Evolutionary conservation across 1,139 yeast genomes (phyloP).

Genomic region (Meyerozyma guilliermondii): DNA sequence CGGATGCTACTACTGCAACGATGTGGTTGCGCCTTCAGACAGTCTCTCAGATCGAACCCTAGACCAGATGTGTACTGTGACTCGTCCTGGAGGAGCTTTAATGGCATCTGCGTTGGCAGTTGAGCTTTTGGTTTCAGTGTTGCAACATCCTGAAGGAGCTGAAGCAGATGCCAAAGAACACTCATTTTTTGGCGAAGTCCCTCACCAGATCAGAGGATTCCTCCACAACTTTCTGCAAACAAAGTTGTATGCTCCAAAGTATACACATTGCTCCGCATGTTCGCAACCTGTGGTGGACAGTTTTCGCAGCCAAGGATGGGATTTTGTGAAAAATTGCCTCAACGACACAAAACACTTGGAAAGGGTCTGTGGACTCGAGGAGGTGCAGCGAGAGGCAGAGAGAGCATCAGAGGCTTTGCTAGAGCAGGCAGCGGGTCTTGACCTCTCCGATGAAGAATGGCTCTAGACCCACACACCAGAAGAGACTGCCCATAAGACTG

Average conservation of each 20-base stretch:
- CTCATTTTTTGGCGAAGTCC: conserved; percentile 55
- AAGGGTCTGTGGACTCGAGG: conserved; percentile 67
- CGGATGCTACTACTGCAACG: conserved; percentile 96
- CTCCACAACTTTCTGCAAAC: conserved; percentile 59
- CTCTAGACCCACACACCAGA: background rate
- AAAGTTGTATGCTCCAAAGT: conserved; percentile 67
- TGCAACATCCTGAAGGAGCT: conserved; percentile 59
- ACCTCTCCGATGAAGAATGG: conserved; percentile 31
- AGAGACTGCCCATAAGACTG: too few relatives aligned
- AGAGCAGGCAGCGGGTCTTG: conserved; percentile 23
- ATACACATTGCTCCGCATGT: conserved; percentile 81
- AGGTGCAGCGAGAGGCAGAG: conserved; percentile 72
- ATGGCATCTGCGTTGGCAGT: conserved; percentile 86
- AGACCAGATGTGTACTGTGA: conserved; percentile 98
- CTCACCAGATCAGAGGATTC: conserved; percentile 90
- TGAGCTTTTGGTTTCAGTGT: conserved; percentile 68
- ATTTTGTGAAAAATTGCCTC: conserved; percentile 67
- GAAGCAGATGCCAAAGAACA: conserved; percentile 35
- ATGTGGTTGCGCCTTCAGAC: conserved; percentile 90
- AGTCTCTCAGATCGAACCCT: conserved; percentile 78
- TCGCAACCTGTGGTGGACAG: conserved; percentile 51
- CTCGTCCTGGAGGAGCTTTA: conserved; percentile 92
- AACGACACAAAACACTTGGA: conserved; percentile 65
- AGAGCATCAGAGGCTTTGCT: conserved; percentile 40
- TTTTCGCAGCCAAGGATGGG: conserved; percentile 63